Base-by-base conservation (phyloP, 2,329 filamentous ascomycete genomes). In the Fusarium sublunatum region DNA sequence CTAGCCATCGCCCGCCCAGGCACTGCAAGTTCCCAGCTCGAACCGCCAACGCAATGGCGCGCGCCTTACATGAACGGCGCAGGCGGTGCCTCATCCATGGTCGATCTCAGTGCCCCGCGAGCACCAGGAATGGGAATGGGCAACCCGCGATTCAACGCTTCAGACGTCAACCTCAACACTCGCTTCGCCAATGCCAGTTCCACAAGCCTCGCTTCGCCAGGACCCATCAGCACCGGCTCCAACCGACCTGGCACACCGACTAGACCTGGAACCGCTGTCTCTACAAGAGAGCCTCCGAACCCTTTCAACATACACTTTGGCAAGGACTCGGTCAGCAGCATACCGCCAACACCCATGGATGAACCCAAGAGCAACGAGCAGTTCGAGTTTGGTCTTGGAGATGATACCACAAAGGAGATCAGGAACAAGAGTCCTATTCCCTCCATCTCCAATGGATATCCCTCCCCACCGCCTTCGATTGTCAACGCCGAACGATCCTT, bases 281-380 rank as follows among this genome's bases (percentile, higher is more conserved):
- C 74, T 5, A 75, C 70, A 24, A 76, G 73, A 40, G 74, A 76
- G 5, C 81, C 79, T 75, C 74, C 80, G 7, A 82, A 81, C 57
- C 80, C 82, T 0, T 74, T 84, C n/a, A 79, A 83, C 11, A 76
- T 81, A 29, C 78, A 82, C 54, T 81, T 81, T 57, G 65, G 69
- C n/a, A 63, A 77, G 67, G 55, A 72, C 66, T 46, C 66, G 42
- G 41, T 67, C 46, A 58, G 70, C 13, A 70, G 65, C 7, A 70
- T 63, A 11, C 71, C 72, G 8, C 62, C 69, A 10, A 70, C 68
- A 13, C 66, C 64, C n/a, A 13, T 56, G 25, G 61, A 52, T n/a
- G 60, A 56, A 24, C 40, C 35, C 28, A 79, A 71, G 55, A 81
- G 77, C 11, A 77, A 78, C 1, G 75, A 73, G n/a, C 74, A 76